phyloP scores from a whole-genome alignment of 2,329 filamentous ascomycete genomes.

The Hymenoscyphus occultus region DNA sequence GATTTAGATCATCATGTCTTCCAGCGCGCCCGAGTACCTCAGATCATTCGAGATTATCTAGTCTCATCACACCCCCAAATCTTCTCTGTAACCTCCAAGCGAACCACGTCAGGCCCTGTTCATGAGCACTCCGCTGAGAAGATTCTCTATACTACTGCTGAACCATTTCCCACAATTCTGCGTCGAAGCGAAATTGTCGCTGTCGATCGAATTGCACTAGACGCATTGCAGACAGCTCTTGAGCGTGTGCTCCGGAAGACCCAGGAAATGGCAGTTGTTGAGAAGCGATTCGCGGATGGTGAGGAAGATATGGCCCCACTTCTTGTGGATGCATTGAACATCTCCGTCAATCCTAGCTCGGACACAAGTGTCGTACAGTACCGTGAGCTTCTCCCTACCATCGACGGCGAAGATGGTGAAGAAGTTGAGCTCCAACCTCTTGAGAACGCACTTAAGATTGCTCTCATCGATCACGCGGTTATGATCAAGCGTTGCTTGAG shows the following conservation, averaged over 20 bases:
- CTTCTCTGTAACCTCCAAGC: conserved; percentile 74
- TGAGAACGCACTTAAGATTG: conserved; percentile 78
- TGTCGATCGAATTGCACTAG: conserved; percentile 59
- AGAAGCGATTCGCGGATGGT: conserved; percentile 70
- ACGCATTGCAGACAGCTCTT: conserved; percentile 80
- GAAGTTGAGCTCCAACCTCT: conserved; percentile 54
- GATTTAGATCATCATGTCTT: conserved; percentile 81
- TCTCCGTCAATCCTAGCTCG: conserved; percentile 71
- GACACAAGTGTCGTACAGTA: conserved; percentile 79
- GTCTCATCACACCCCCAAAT: conserved; percentile 72
- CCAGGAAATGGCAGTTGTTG: conserved; percentile 72
- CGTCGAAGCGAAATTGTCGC: conserved; percentile 80
- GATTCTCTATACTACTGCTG: conserved; percentile 75
- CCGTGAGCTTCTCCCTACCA: conserved; percentile 65
- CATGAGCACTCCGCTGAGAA: conserved; percentile 80
- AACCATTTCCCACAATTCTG: conserved; percentile 87
- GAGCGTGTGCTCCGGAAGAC: conserved; percentile 91
- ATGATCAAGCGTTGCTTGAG: conserved; percentile 79
- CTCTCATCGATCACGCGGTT: conserved; percentile 84
- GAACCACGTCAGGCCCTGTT: conserved; percentile 66
- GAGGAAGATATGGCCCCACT: conserved; percentile 67
- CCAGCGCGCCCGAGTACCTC: conserved; percentile 80
- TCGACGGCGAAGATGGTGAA: conserved; percentile 42
- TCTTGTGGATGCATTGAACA: conserved; percentile 71
- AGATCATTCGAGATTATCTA: conserved; percentile 81